phyloP scores from a whole-genome alignment of 805 yeast species.

The Kodamaea neixiangensis region DNA sequence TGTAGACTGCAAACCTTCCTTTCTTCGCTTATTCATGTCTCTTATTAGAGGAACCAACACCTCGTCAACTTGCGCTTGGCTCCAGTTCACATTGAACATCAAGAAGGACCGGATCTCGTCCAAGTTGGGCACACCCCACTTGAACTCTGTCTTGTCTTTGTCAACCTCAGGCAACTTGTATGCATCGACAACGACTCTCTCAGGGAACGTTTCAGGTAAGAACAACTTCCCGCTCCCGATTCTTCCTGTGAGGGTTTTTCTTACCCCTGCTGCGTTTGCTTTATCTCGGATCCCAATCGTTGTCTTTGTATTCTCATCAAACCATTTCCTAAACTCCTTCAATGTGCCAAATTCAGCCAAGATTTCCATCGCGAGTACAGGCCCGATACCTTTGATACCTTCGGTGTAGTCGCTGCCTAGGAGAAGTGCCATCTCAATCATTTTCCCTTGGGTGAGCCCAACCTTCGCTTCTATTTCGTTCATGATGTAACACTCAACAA shows the following conservation, averaged over 20 bases:
- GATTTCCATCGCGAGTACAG: conserved; percentile 88
- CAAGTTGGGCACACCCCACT: conserved; percentile 89
- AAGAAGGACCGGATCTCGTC: conserved; percentile 75
- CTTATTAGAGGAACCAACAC: conserved; percentile 82
- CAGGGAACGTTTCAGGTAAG: conserved; percentile 70
- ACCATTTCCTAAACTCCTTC: conserved; percentile 51
- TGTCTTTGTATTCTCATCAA: conserved; percentile 48
- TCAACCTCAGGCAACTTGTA: conserved; percentile 84
- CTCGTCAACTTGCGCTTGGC: conserved; percentile 71
- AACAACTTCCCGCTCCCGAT: conserved; percentile 54
- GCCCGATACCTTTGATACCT: conserved; percentile 92
- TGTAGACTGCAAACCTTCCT: conserved; percentile 57
- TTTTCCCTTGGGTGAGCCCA: conserved; percentile 60
- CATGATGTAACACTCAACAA: conserved; percentile 78
- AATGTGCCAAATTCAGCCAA: conserved; percentile 75
- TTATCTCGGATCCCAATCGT: conserved; percentile 36
- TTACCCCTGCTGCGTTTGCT: conserved; percentile 46
- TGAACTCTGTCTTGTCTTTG: conserved; percentile 69
- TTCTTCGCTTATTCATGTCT: conserved; percentile 66
- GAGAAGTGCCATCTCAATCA: conserved; percentile 80
- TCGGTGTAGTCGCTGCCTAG: conserved; percentile 95
- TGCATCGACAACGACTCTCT: conserved; percentile 65
- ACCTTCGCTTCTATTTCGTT: conserved; percentile 60
- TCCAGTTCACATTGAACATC: conserved; percentile 77
- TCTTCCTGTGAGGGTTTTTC: conserved; percentile 58